A percentile compares a stretch with the other conserved stretches of the same genome.
Conservation (phyloP, 1,284 basidiomycete species). For the Puccinia polysora region DNA sequence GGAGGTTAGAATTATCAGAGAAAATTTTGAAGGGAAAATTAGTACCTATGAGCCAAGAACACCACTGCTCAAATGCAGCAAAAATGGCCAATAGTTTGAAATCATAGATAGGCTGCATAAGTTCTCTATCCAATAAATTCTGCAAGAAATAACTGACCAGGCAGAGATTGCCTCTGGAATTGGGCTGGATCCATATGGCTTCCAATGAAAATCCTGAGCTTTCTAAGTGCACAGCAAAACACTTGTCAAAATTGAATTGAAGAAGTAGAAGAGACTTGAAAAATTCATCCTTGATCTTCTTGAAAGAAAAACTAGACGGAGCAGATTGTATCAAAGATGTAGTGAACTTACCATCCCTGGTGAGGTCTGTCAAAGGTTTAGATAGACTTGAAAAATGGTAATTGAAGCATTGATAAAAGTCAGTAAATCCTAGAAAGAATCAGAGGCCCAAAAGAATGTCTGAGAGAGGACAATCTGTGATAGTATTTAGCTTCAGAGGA, state of each 20-base stretch:
- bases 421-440: slow-evolving; percentile 15
- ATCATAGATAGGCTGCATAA: neutral
- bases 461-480: too few species aligned
- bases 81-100: neutral
- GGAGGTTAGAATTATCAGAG: slow-evolving; percentile 21
- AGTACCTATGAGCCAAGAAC: too few species aligned
- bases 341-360: neutral
- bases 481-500: too few species aligned
- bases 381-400: slow-evolving; percentile 1
- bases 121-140: slow-evolving; percentile 32
- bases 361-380: neutral
- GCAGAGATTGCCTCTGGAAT: neutral
- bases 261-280: neutral
- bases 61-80: too few species aligned
- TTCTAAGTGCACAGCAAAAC: neutral
- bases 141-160: slow-evolving; percentile 12
- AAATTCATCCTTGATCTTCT: neutral
- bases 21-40: neutral
- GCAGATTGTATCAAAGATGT: neutral
- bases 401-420: slow-evolving; percentile 22
- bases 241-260: slow-evolving; percentile 2
- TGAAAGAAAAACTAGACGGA: neutral
- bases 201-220: neutral
- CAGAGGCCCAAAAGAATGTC: too few species aligned
- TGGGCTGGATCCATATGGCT: neutral